Base-by-base conservation (phyloP, 495 filamentous ascomycete species). In the Talaromyces trachyspermus region DNA sequence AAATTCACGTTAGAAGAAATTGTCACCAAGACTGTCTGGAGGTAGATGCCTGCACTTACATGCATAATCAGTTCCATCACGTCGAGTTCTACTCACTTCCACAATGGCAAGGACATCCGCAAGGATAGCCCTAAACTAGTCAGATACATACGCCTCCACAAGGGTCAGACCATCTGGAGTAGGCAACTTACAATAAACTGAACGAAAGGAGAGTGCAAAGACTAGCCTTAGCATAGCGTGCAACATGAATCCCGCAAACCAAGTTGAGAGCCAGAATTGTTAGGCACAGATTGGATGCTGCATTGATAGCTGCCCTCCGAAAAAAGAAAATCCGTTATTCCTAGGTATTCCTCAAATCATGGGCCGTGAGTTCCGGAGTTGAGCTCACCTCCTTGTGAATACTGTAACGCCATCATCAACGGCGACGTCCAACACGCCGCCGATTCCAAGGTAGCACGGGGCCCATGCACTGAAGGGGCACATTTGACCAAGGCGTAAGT, bases 221-320 rank as follows among this genome's bases (percentile, higher is more conserved):
- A 14, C 44, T 37, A 2, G 22, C 22, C 10, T 35, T 36, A 1
- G 10, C n/a, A 20, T 24, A 46, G 14, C 18, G 18, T 5, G 27
- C 12, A 18, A n/a, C 29, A 35, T 29, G 29, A 8, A 46, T 35
- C 15, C 12, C 15, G 0, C 22, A 22, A 19, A 46, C 30, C 24
- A 46, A 15, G 8, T 18, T 29, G 0, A 46, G 17, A 15, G 44
- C 27, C 5, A 46, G 44, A 2, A 35, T 14, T 3, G 32, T 35
- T 3, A 46, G 44, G 22, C 44, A 46, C 1, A 46, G 22, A 26
- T 46, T 24, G 17, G 44, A 37, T 11, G 44, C 20, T 20, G 44
- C 44, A 26, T 46, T 46, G 20, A 46, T 25, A 20, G 44, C 44
- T 46, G 19, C 33, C n/a, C n/a, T n/a, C n/a, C n/a, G n/a, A n/a